Base-by-base conservation (phyloP, 164 flowering plant genomes). In the Pachysandra terminalis region DNA sequence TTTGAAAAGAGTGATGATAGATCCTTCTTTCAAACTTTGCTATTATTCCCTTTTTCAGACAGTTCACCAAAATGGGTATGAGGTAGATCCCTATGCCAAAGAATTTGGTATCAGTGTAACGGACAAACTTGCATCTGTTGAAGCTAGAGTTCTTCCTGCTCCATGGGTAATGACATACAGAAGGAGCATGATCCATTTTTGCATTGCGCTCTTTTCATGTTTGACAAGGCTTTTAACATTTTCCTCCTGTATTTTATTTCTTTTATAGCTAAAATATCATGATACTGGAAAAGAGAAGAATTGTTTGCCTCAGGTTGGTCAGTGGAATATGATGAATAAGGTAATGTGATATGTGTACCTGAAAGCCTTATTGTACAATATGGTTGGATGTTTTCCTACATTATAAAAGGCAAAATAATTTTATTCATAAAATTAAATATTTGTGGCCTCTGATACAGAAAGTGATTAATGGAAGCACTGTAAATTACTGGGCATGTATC, bases 61-160 rank as follows among this genome's bases (percentile, higher is more conserved):
- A 23, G 76, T 84, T 65, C 77, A 78, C 25, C 82, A 80, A 26
- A 86, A 86, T 81, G 75, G 45, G 10, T 86, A 83, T 75, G 80
- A 78, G 3, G 66, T 83, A 73, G 88, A 84, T 72, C 83, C 84
- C 28, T 83, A 80, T 76, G 86, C 87, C 0, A 75, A 78, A 68
- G 93, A 88, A 68, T 88, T 88, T 78, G 89, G 89, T 5, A 74
- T 88, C 68, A 77, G 55, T 12, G 75, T 86, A 41, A 75, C 73
- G 67, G 82, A 81, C 59, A 82, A 73, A 56, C 82, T 83, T 70
- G 81, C 87, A 7, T 78, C 83, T 8, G 84, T 88, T 66, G 90
- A 86, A 61, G 89, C 90, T 21, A 82, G 93, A 24, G 84, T 88
- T 67, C 85, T 88, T 51, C 93, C 93, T 71, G 84, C 93, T 10